phyloP scores from a whole-genome alignment of 2,329 filamentous ascomycete species.

The Colletotrichum sidae region DNA sequence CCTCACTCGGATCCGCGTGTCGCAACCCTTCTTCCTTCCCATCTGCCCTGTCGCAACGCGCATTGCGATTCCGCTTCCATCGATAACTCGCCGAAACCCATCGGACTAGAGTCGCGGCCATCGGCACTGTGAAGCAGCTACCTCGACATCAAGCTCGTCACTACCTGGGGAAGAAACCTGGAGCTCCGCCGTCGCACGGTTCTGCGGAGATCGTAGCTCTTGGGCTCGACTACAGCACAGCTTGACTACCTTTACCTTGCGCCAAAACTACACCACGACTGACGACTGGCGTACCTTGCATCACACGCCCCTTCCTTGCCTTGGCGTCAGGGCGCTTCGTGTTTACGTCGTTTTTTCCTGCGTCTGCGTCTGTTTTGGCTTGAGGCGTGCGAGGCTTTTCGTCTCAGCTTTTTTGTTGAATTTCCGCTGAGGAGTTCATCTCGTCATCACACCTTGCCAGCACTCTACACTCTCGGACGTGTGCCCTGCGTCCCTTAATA shows the following conservation, averaged over 20 bases:
- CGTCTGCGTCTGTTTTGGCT: too few species aligned
- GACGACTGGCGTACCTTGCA: too few species aligned
- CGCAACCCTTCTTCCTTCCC: background rate
- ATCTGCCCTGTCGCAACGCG: constrained; percentile 13
- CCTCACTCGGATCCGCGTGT: constrained; percentile 7
- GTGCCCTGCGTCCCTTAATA: background rate
- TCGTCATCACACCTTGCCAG: background rate
- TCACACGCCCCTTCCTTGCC: too few species aligned
- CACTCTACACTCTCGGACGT: too few species aligned
- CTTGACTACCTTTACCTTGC: background rate
- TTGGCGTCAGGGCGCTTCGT: too few species aligned
- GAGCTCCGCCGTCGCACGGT: background rate
- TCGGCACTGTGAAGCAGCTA: background rate
- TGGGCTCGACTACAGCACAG: background rate
- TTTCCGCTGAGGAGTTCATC: background rate
- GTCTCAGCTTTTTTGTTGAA: background rate
- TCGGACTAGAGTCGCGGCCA: constrained; percentile 7
- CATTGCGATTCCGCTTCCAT: background rate
- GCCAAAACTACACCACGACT: too few species aligned
- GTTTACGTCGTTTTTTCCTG: too few species aligned
- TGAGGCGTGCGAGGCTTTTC: background rate
- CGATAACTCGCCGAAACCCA: background rate
- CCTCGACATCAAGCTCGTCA: background rate
- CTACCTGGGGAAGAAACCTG: background rate
- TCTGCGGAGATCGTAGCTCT: background rate